These are phyloP conservation scores for Lathyrus tuberosus DNA, from an alignment of 306 rosid genomes.

Conservation along the genomic window DNA sequence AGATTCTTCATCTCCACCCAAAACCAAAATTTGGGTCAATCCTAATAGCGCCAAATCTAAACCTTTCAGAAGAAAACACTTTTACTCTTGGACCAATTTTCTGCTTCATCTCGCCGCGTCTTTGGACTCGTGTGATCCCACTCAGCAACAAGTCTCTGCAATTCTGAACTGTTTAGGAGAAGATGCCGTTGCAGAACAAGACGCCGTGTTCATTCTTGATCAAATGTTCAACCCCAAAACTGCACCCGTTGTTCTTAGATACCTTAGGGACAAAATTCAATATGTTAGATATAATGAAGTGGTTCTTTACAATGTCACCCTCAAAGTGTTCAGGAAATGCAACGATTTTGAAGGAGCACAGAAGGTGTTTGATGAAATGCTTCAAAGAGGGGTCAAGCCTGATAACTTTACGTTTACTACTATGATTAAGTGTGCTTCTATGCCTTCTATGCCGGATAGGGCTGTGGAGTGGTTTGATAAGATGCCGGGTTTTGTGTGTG, in stretches of 20 bases:
- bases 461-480: slow-evolving; percentile 91
- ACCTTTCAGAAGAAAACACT: slow-evolving; percentile 42
- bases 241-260: slow-evolving; percentile 59
- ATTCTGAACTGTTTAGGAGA: slow-evolving; percentile 48
- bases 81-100: slow-evolving; percentile 48
- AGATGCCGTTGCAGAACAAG: slow-evolving; percentile 54
- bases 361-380: slow-evolving; percentile 83
- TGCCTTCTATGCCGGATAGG: slow-evolving; percentile 55
- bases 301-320: slow-evolving; percentile 67
- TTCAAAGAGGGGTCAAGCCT: slow-evolving; percentile 67
- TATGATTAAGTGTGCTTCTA: slow-evolving; percentile 75
- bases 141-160: slow-evolving; percentile 47
- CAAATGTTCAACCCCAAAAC: slow-evolving; percentile 57
- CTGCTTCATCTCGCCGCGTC: slow-evolving; percentile 56
- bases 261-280: slow-evolving; percentile 53
- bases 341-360: slow-evolving; percentile 70
- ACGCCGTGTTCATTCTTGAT: slow-evolving; percentile 71
- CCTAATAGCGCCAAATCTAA: slow-evolving; percentile 70
- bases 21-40: slow-evolving; percentile 69
- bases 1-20: slow-evolving; percentile 47
- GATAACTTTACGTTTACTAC: slow-evolving; percentile 80
- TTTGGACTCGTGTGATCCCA: slow-evolving; percentile 56
- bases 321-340: slow-evolving; percentile 69
- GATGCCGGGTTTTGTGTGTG: slow-evolving; percentile 69
- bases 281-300: slow-evolving; percentile 45